phyloP scores from a whole-genome alignment of 1,139 yeast genomes.

The Yarrowia galli region DNA sequence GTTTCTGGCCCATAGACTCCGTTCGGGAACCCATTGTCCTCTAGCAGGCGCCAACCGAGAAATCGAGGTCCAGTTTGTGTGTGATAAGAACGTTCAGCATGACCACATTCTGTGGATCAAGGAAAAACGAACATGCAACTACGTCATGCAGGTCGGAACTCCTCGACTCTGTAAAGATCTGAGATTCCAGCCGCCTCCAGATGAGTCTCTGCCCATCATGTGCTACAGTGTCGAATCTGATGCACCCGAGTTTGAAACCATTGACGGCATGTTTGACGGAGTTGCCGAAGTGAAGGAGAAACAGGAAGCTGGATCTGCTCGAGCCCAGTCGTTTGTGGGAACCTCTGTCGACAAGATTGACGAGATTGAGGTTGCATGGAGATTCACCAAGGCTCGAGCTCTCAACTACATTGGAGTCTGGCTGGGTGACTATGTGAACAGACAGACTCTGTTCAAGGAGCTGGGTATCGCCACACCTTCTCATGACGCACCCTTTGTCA shows the following conservation, averaged over 20 bases:
- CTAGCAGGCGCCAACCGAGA: slow-evolving; percentile 68
- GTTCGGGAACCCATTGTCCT: slow-evolving; percentile 76
- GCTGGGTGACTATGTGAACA: slow-evolving; percentile 19
- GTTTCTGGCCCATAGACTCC: slow-evolving; percentile 60
- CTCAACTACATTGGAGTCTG: slow-evolving; percentile 23
- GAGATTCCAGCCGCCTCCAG: slow-evolving; percentile 55
- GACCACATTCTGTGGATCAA: slow-evolving; percentile 56
- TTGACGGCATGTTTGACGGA: slow-evolving; percentile 17
- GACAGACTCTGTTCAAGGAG: slow-evolving; percentile 17
- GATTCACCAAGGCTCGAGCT: slow-evolving; percentile 28
- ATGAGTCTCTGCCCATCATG: slow-evolving; percentile 33
- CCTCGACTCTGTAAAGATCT: slow-evolving; percentile 65
- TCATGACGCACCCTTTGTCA: slow-evolving; percentile 2
- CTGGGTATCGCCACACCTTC: slow-evolving; percentile 15
- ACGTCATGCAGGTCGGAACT: slow-evolving; percentile 64
- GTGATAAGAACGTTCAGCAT: slow-evolving; percentile 57
- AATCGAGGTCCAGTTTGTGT: slow-evolving; percentile 69
- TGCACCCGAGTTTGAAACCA: neutral
- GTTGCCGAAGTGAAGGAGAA: slow-evolving; percentile 16
- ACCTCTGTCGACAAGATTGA: neutral
- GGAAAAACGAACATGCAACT: slow-evolving; percentile 78
- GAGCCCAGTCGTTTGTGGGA: neutral
- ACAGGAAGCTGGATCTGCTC: slow-evolving; percentile 6
- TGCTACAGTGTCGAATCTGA: slow-evolving; percentile 28
- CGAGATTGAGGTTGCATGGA: slow-evolving; percentile 23